Evolutionary conservation across 2,329 filamentous ascomycete genomes (phyloP).

Genomic region (Penicillium sp.): DNA sequence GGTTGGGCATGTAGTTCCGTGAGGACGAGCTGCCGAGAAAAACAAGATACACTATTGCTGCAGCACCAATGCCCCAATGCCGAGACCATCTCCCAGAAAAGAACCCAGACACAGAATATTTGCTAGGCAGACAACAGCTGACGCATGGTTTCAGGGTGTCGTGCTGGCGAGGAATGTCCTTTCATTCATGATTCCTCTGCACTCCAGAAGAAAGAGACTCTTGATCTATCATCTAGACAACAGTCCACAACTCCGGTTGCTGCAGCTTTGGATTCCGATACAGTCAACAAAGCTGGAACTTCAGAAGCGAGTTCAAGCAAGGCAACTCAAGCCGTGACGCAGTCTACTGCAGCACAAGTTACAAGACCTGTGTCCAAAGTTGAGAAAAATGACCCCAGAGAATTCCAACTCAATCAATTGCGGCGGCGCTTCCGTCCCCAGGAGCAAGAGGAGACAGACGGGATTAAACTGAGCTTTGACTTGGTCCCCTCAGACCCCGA

Average conservation of each 20-base stretch:
- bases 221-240: slow-evolving; percentile 12
- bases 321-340: slow-evolving; percentile 32
- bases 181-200: slow-evolving; percentile 43
- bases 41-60: no score
- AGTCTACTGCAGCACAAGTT: slow-evolving; percentile 36
- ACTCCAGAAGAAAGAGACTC: slow-evolving; percentile 10
- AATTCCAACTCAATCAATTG: slow-evolving; percentile 70
- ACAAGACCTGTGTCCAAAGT: slow-evolving; percentile 60
- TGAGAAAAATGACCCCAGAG: slow-evolving; percentile 61
- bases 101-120: no score
- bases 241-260: slow-evolving; percentile 6
- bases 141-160: slow-evolving; percentile 41
- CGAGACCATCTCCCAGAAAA: no score
- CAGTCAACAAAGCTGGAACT: slow-evolving; percentile 16
- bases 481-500: slow-evolving; percentile 73
- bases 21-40: no score
- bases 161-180: slow-evolving; percentile 47
- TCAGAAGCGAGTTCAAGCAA: slow-evolving; percentile 23
- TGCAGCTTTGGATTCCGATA: slow-evolving; percentile 5
- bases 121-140: slow-evolving; percentile 10
- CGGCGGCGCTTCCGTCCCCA: slow-evolving; percentile 57
- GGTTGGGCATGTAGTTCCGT: no score
- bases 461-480: slow-evolving; percentile 57
- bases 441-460: slow-evolving; percentile 43
- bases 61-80: no score